Evolutionary conservation across 83 land plant genomes (phyloP), one percentile per base, ranked within the genome.

Genomic region (Picea mariana): DNA sequence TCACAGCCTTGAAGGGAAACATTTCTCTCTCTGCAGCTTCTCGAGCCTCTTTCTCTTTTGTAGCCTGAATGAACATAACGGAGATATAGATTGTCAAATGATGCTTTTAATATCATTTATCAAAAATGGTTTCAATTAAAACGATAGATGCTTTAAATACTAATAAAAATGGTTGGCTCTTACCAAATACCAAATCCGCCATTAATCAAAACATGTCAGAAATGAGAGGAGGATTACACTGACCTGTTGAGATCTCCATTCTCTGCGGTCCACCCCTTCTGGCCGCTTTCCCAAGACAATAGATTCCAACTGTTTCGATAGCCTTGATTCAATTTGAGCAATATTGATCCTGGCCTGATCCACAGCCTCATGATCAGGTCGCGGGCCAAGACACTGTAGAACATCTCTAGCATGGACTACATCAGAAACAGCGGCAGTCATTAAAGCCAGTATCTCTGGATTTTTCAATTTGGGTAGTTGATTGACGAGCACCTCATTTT

Each of bases 221-320:
- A 63, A 63, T 4, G 9, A 63, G 20, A 63, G 4, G 24, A 20
- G 24, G 24, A 63, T 20, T 8, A n/a, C n/a, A 21, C 66, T 63
- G n/a, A 63, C 66, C 66, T 63, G 66, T 63, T 63, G 24, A 63
- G 66, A 20, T 63, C 66, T 63, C 66, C 66, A 63, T 20, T 63
- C 66, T 63, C 8, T 20, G 1, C 66, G 66, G 24, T n/a, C 66
- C 24, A 63, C 66, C n/a, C 21, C 66, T 6, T 63, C 66, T n/a
- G 24, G 66, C 8, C 66, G 66, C 66, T 63, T 63, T 21, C 21
- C 66, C 66, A 63, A 63, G 9, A 63, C 66, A 63, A 63, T n/a
- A 20, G n/a, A 23, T 63, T 63, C 66, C 66, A 63, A 63, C 24
- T 63, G 66, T n/a, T 63, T 63, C 6, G 66, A 63, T n/a, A 63